Conservation (phyloP, 495 filamentous ascomycete genomes). For the Aspergillus indologenus region DNA sequence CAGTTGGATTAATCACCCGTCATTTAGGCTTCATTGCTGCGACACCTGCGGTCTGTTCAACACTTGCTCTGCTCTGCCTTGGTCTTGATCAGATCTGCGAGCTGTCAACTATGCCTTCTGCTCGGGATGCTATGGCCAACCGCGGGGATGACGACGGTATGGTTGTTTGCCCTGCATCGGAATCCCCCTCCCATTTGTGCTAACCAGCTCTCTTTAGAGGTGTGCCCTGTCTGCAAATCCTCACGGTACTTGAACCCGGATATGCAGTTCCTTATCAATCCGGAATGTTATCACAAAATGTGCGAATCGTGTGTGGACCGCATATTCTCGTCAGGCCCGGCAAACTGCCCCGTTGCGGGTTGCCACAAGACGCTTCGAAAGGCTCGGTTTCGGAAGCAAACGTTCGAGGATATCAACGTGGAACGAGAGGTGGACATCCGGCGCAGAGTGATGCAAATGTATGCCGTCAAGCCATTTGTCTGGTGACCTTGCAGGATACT, state of each 20-base stretch:
- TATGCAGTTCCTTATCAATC: conserved; percentile 93
- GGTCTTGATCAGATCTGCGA: conserved; percentile 6
- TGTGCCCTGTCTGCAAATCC: conserved; percentile 96
- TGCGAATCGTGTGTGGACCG: conserved; percentile 92
- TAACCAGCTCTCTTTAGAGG: conserved; percentile 53
- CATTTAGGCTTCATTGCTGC: not conserved
- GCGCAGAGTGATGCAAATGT: conserved; percentile 70
- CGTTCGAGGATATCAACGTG: conserved; percentile 83
- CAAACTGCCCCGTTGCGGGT: conserved; percentile 83
- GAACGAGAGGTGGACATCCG: conserved; percentile 95
- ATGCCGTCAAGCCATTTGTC: conserved; percentile 11
- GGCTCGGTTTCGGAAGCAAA: conserved; percentile 77
- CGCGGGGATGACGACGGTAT: conserved; percentile 53
- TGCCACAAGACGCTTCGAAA: conserved; percentile 84
- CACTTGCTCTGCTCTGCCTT: conserved; percentile 4
- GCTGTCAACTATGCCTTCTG: conserved; percentile 29
- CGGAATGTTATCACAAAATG: conserved; percentile 99
- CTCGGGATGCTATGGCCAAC: conserved; percentile 30
- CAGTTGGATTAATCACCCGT: conserved; percentile 8
- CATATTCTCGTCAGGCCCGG: conserved; percentile 86
- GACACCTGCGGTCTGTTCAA: not conserved
- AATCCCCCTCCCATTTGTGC: not conserved
- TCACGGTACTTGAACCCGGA: conserved; percentile 89
- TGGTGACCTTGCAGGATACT: conserved; percentile 2
- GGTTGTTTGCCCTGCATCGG: conserved; percentile 9